Conservation (phyloP, 1,284 basidiomycete species). For the Heliocybe sulcata region DNA sequence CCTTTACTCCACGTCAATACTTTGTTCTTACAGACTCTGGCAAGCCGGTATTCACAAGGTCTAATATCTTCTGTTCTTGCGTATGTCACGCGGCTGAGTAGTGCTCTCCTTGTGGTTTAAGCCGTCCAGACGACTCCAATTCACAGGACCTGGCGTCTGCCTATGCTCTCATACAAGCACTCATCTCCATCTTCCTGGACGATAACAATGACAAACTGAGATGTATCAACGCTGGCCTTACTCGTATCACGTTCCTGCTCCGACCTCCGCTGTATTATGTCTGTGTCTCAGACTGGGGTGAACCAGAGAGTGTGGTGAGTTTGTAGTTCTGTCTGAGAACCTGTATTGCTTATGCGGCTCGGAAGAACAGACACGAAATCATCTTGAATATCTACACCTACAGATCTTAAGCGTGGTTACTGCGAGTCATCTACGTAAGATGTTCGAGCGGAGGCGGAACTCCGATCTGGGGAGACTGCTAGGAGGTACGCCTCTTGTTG, state of each 20-base stretch:
- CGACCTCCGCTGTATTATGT: conserved; percentile 88
- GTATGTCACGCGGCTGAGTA: conserved; percentile 5
- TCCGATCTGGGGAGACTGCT: conserved; percentile 86
- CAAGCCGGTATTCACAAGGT: conserved; percentile 89
- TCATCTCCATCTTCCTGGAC: conserved; percentile 88
- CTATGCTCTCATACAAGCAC: conserved; percentile 91
- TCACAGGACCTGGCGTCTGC: conserved; percentile 68
- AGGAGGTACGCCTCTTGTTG: conserved; percentile 45
- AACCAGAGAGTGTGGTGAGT: conserved; percentile 89
- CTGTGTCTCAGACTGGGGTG: conserved; percentile 86
- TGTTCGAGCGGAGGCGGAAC: conserved; percentile 86
- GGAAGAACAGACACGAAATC: conserved; percentile 78
- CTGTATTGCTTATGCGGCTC: conserved; percentile 24
- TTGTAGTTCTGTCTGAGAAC: conserved; percentile 2
- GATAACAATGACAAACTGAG: conserved; percentile 73
- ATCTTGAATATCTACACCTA: conserved; percentile 91
- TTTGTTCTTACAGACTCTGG: conserved; percentile 92
- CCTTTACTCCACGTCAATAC: conserved; percentile 70
- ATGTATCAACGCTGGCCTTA: conserved; percentile 68
- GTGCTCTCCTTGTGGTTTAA: conserved; percentile 22
- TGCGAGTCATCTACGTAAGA: conserved; percentile 72
- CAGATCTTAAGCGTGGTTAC: conserved; percentile 91
- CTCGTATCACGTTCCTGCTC: conserved; percentile 80
- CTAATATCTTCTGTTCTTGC: conserved; percentile 12
- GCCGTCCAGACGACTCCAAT: conserved; percentile 39